Base-by-base conservation (phyloP, 805 yeast species). In the Candida pseudoglaebosa region DNA sequence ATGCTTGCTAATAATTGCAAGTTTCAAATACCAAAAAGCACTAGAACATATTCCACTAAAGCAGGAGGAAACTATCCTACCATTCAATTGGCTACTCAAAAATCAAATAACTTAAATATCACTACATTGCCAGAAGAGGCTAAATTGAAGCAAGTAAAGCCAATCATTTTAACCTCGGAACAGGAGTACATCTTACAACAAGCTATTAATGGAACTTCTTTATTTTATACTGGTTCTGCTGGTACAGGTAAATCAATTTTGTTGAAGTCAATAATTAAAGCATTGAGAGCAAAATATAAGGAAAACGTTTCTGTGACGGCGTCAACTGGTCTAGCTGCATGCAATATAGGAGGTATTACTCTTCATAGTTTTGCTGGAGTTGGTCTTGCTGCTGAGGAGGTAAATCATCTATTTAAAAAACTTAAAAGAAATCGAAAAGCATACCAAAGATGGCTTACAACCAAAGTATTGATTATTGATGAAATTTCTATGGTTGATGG, bases 211-310 rank as follows among this genome's bases (percentile, higher is more conserved):
- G 89, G 95, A 0, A 63, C 68, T 13, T 86, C 82, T 42, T 62
- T 93, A 2, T 93, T 93, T 55, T 93, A 86, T 57, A 93, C 99
- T 0, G 99, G 99, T 36, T 88, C 97, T 24, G 99, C 99, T 0
- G 99, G 99, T 52, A 93, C 99, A 0, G 99, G 99, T 55, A 93
- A 93, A 56, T 91, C 99, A 1, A 83, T 93, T 3, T 66, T 93
- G n/a, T 64, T 93, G 36, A 73, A 75, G 44, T 70, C 78, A 8
- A 67, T 85, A 26, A 84, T 85, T 39, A 74, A 75, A 49, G 59
- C 70, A 0, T 55, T 85, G 39, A 69, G 62, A 44, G 43, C 47
- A 1, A 70, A 68, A 42, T 70, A 77, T 54, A 70, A 73, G 0
- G 45, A 46, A 0, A 77, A 74, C 2, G 86, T 85, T 3, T 89